These are phyloP conservation scores for Amphichorda felina DNA, from an alignment of 2,329 filamentous ascomycete species.

Conservation along the genomic window DNA sequence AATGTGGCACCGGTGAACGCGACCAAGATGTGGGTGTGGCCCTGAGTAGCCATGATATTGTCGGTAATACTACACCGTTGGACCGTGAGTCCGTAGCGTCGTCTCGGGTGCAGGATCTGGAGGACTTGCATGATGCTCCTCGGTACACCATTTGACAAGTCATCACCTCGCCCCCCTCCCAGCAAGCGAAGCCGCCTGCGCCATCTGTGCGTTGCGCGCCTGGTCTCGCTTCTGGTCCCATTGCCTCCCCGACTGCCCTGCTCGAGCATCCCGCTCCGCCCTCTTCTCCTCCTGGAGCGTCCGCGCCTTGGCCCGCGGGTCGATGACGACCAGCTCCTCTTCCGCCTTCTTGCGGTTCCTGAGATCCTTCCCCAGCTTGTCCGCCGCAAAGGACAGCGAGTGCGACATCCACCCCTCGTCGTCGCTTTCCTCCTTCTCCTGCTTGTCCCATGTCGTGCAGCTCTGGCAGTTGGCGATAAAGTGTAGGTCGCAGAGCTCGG, in stretches of 20 bases:
- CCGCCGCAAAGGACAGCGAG: conserved; percentile 73
- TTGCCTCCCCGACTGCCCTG: conserved; percentile 40
- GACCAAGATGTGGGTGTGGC: too few relatives aligned
- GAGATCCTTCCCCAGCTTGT: conserved; percentile 82
- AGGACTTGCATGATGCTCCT: too few relatives aligned
- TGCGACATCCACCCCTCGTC: conserved; percentile 78
- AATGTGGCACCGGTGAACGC: too few relatives aligned
- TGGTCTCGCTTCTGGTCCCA: conserved; percentile 39
- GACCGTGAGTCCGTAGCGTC: too few relatives aligned
- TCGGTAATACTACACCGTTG: too few relatives aligned
- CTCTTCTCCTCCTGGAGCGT: conserved; percentile 56
- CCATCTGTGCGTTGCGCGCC: conserved; percentile 44
- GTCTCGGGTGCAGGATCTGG: too few relatives aligned
- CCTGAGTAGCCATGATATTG: too few relatives aligned
- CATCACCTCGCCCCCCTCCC: conserved; percentile 42
- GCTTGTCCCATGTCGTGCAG: conserved; percentile 72
- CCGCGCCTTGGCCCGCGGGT: conserved; percentile 73
- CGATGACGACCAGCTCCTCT: conserved; percentile 85
- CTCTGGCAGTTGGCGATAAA: conserved; percentile 95
- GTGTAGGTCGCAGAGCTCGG: conserved; percentile 77
- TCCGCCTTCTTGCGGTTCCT: conserved; percentile 85
- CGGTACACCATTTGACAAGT: too few relatives aligned
- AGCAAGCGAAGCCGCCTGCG: conserved; percentile 37
- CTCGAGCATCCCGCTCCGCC: conserved; percentile 41
- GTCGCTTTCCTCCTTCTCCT: conserved; percentile 44